Evolutionary conservation across 2,329 filamentous ascomycete genomes (phyloP).

Genomic region (Arthrinium puccinioides): DNA sequence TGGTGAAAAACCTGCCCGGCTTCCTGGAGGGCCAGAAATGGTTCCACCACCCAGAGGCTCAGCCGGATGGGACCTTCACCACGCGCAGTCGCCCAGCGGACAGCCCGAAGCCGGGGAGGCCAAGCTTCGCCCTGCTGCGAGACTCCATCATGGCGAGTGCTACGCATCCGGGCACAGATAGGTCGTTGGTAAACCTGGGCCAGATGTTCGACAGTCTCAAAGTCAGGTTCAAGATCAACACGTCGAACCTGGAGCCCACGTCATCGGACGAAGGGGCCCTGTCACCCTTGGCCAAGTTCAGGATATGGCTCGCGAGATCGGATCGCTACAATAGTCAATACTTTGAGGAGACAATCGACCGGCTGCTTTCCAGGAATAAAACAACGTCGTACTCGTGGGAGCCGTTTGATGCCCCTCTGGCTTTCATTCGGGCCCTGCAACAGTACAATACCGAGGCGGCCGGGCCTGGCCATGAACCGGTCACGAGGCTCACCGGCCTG

Average conservation of each 20-base stretch:
- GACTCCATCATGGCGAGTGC: constrained; percentile 1
- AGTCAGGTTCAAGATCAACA: not conserved
- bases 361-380: not conserved
- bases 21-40: not conserved
- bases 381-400: not conserved
- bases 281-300: not conserved
- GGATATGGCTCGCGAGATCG: not conserved
- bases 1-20: not conserved
- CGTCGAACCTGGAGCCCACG: not conserved
- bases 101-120: not conserved
- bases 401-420: constrained; percentile 7
- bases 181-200: not conserved
- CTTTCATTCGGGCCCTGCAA: constrained; percentile 8
- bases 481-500: constrained; percentile 5
- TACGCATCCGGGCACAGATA: not conserved
- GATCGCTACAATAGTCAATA: not conserved
- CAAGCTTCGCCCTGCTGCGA: not conserved
- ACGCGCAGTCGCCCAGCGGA: not conserved
- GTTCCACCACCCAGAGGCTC: constrained; percentile 1
- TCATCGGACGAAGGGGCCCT: not conserved
- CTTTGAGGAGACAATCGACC: not conserved
- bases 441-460: constrained; percentile 6
- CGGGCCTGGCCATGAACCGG: not conserved
- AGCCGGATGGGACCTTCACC: not conserved
- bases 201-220: constrained; percentile 1